phyloP scores from a whole-genome alignment of 2,329 filamentous ascomycete species.

The Fusarium sp. region DNA sequence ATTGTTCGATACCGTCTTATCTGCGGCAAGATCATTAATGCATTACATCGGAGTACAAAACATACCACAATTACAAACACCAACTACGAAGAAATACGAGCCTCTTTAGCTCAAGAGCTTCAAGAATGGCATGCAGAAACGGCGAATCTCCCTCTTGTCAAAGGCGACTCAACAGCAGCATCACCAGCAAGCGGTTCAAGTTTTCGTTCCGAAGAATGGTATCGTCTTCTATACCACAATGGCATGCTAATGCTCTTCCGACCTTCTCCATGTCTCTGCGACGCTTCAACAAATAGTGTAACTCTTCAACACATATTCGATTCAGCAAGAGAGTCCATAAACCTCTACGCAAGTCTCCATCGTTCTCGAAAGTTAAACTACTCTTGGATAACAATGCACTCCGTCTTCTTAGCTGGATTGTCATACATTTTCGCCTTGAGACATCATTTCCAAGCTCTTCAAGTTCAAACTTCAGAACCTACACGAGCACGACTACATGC shows the following conservation, averaged over 20 bases:
- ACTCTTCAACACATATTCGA: constrained; percentile 51
- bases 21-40: constrained; percentile 51
- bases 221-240: constrained; percentile 54
- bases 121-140: constrained; percentile 46
- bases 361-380: constrained; percentile 57
- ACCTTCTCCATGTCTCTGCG: constrained; percentile 48
- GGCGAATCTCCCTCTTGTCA: constrained; percentile 40
- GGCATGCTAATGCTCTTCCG: constrained; percentile 54
- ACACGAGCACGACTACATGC: constrained; percentile 33
- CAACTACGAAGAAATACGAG: constrained; percentile 29
- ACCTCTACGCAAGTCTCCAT: constrained; percentile 54
- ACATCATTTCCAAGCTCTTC: constrained; percentile 49
- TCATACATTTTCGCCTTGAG: constrained; percentile 55
- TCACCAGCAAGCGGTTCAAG: constrained; percentile 47
- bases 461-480: constrained; percentile 16
- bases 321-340: constrained; percentile 51
- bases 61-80: constrained; percentile 12
- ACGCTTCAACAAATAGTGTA: constrained; percentile 39
- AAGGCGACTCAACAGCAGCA: constrained; percentile 32
- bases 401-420: constrained; percentile 56
- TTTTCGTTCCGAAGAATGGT: constrained; percentile 53
- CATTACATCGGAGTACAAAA: constrained; percentile 46
- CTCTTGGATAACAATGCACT: constrained; percentile 58
- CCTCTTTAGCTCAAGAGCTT: constrained; percentile 43
- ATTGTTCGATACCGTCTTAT: constrained; percentile 52